Conservation (phyloP, 805 yeast species). For the Sungouiella blattae region DNA sequence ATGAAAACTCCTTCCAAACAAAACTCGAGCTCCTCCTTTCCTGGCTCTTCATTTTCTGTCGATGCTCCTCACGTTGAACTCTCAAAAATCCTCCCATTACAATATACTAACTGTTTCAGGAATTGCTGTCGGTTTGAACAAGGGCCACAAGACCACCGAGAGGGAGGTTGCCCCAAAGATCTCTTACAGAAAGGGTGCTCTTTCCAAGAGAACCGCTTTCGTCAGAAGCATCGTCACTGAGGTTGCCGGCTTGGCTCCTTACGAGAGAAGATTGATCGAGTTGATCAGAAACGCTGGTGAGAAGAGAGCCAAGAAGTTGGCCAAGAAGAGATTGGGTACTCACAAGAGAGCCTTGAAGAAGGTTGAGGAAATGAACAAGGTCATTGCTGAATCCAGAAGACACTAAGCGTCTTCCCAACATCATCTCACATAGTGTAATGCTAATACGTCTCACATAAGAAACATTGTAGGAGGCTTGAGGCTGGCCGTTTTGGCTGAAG, state of each 20-base stretch:
- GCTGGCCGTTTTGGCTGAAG: too few relatives aligned
- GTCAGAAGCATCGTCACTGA: constrained; percentile 95
- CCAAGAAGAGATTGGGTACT: constrained; percentile 99
- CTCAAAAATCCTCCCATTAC: too few relatives aligned
- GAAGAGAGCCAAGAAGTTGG: constrained; percentile 99
- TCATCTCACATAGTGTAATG: constrained; percentile 14
- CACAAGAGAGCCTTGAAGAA: constrained; percentile 99
- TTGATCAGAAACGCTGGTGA: constrained; percentile 99
- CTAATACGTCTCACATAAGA: constrained; percentile 17
- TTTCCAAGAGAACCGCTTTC: constrained; percentile 91
- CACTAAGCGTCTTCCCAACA: constrained; percentile 47
- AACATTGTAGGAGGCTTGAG: too few relatives aligned
- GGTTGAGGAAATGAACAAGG: constrained; percentile 96
- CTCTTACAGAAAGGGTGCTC: constrained; percentile 95
- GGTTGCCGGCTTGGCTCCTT: constrained; percentile 98
- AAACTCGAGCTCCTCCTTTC: not conserved
- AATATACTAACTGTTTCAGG: constrained; percentile 42
- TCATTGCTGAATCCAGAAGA: constrained; percentile 97
- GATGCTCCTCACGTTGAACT: not conserved
- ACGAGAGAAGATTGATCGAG: constrained; percentile 99
- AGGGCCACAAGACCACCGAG: constrained; percentile 96
- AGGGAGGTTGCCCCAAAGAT: constrained; percentile 65
- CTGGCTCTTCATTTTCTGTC: too few relatives aligned
- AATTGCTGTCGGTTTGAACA: constrained; percentile 98
- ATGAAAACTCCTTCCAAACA: too few relatives aligned